phyloP scores from a whole-genome alignment of 805 yeast species.

The Yueomyces sinensis region DNA sequence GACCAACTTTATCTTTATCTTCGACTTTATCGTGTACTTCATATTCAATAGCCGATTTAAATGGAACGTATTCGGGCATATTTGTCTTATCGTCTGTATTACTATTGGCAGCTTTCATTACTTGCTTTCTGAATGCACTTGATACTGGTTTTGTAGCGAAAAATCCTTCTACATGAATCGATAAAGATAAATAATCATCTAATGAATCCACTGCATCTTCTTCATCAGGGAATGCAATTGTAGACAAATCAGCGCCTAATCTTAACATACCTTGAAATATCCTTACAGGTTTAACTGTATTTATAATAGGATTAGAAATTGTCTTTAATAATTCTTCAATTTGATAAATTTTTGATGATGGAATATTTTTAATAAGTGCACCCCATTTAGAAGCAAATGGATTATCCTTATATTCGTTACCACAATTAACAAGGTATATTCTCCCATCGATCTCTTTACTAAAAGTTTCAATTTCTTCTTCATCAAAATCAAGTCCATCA shows the following conservation, averaged over 20 bases:
- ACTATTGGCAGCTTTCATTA: slow-evolving; percentile 3
- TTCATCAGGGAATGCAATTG: neutral
- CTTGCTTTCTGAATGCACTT: slow-evolving; percentile 12
- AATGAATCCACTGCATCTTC: neutral
- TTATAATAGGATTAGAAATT: slow-evolving; percentile 7
- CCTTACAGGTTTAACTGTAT: slow-evolving; percentile 18
- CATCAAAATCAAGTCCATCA: slow-evolving; percentile 12
- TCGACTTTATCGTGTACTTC: slow-evolving; percentile 9
- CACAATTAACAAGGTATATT: slow-evolving; percentile 14
- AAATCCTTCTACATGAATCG: slow-evolving; percentile 44
- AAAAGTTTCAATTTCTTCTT: slow-evolving; percentile 13
- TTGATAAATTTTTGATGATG: slow-evolving; percentile 7
- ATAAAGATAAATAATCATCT: slow-evolving; percentile 12
- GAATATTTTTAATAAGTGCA: slow-evolving; percentile 7
- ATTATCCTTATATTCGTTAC: neutral
- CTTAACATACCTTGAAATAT: slow-evolving; percentile 19
- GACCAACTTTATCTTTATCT: slow-evolving; percentile 8
- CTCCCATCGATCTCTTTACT: slow-evolving; percentile 12
- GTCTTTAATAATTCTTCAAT: slow-evolving; percentile 10
- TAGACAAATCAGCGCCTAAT: slow-evolving; percentile 12
- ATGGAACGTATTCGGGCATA: slow-evolving; percentile 5
- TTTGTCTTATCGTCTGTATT: neutral
- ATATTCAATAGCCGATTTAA: slow-evolving; percentile 14
- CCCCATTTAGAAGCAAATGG: slow-evolving; percentile 9
- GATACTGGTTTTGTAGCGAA: slow-evolving; percentile 31